Percentiles rank a stretch among this genome's conserved stretches.
These are phyloP conservation scores for Xylaria sp. DNA, from an alignment of 495 filamentous ascomycete species.

Conservation along the genomic window DNA sequence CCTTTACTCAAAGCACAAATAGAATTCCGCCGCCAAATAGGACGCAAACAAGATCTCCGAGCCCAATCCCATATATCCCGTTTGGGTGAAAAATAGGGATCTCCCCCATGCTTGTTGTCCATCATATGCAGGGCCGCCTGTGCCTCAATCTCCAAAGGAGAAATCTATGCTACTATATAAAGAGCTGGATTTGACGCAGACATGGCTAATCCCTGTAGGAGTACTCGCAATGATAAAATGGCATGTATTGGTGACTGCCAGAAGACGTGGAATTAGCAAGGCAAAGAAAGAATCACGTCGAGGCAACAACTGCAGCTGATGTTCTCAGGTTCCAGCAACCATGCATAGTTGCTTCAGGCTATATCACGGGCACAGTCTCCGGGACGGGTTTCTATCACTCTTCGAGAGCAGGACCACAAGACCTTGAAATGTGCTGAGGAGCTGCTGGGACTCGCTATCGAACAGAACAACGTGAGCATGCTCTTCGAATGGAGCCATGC, in stretches of 20 bases:
- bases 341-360: too few relatives aligned
- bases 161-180: constrained; percentile 40
- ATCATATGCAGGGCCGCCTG: constrained; percentile 35
- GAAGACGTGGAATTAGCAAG: background rate
- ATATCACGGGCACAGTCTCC: too few relatives aligned
- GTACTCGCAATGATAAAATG: background rate
- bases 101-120: too few relatives aligned
- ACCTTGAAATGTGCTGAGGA: background rate
- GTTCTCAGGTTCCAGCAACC: too few relatives aligned
- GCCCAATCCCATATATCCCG: too few relatives aligned
- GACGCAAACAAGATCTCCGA: too few relatives aligned
- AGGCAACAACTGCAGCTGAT: too few relatives aligned
- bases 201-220: background rate
- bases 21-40: too few relatives aligned
- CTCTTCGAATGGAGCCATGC: constrained; percentile 1
- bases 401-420: constrained; percentile 5
- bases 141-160: constrained; percentile 38
- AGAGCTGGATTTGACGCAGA: constrained; percentile 24
- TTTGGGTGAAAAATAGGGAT: too few relatives aligned
- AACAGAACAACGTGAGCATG: constrained; percentile 8
- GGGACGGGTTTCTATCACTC: background rate
- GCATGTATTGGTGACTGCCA: background rate
- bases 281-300: background rate
- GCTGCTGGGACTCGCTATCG: background rate
- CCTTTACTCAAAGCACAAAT: too few relatives aligned